Conservation (phyloP, 1,284 basidiomycete genomes). For the Ustilago bromivora region DNA sequence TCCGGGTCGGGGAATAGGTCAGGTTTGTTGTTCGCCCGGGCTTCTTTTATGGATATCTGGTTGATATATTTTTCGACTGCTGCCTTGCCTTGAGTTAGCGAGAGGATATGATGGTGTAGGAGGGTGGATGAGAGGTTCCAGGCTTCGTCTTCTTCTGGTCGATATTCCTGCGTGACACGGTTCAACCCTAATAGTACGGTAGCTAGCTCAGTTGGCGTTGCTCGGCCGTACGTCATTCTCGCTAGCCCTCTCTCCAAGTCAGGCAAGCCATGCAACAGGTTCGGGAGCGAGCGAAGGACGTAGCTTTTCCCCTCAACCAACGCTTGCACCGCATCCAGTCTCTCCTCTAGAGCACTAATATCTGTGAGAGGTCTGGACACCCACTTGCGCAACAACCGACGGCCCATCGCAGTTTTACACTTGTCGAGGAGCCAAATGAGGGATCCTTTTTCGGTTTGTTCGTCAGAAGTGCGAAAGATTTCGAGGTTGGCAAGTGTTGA, state of each 20-base stretch:
- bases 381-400: conserved; percentile 85
- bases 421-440: conserved; percentile 87
- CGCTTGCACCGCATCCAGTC: conserved; percentile 87
- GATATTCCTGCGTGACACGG: conserved; percentile 79
- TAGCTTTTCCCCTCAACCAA: conserved; percentile 74
- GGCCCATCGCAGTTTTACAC: conserved; percentile 86
- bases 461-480: conserved; percentile 73
- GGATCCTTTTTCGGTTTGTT: conserved; percentile 77
- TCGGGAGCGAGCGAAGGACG: conserved; percentile 76
- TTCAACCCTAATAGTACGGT: conserved; percentile 81
- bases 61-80: conserved; percentile 73
- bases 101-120: conserved; percentile 55
- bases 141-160: conserved; percentile 67
- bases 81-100: conserved; percentile 77
- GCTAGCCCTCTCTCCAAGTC: conserved; percentile 90
- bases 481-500: conserved; percentile 86
- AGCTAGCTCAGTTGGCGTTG: conserved; percentile 84
- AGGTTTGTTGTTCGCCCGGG: conserved; percentile 79
- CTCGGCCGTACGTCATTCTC: conserved; percentile 86
- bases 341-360: conserved; percentile 76
- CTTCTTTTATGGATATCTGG: conserved; percentile 77
- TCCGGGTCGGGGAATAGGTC: conserved; percentile 80
- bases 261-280: conserved; percentile 75
- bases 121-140: conserved; percentile 80
- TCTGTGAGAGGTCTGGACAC: conserved; percentile 86